Base-by-base conservation (phyloP, 805 yeast species). In the Diddensiella santjacobensis region DNA sequence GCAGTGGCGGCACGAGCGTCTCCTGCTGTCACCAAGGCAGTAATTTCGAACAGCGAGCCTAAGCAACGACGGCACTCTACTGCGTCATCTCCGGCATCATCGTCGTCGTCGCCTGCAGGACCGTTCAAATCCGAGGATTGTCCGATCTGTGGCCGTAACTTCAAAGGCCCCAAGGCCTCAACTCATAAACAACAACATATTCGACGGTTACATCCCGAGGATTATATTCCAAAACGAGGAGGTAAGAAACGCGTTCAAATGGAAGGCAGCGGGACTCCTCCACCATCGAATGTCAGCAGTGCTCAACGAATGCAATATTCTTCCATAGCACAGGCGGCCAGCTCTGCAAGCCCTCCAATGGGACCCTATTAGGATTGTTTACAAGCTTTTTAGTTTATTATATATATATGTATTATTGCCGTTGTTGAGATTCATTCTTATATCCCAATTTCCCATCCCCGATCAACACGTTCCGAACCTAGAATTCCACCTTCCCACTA, bases 101-200 rank as follows among this genome's bases (percentile, higher is more conserved):
- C 18, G 8, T 30, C 20, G 31, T 22, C 42, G 36, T 22, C 42
- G 23, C 30, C 41, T 42, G 43, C 37, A 2, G 50, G 51, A 2
- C 33, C 37, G 5, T 53, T 36, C 54, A 57, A 65, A 22, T 56
- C 62, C 35, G 74, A 71, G 53, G 62, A 58, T 36, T 73, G 78
- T 57, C 71, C 64, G 42, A 59, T 67, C 46, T 73, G 78, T 57
- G 70, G 70, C 13, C 65, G 77, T 33, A 59, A 60, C 31, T 73
- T 73, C 64, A 68, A 66, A 54, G 78, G 78, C 20, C 76, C 77
- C 24, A 70, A 69, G 58, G 69, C 76, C 2, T 60, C 73, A 1
- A 73, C 77, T 2, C 77, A 72, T 58, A 71, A 69, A 54, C 77
- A 73, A 57, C 78, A 73, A 62, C 78, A 73, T 49, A 72, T 72